phyloP scores from a whole-genome alignment of 768 basidiomycete species.

The Lactifluus echinatus region DNA sequence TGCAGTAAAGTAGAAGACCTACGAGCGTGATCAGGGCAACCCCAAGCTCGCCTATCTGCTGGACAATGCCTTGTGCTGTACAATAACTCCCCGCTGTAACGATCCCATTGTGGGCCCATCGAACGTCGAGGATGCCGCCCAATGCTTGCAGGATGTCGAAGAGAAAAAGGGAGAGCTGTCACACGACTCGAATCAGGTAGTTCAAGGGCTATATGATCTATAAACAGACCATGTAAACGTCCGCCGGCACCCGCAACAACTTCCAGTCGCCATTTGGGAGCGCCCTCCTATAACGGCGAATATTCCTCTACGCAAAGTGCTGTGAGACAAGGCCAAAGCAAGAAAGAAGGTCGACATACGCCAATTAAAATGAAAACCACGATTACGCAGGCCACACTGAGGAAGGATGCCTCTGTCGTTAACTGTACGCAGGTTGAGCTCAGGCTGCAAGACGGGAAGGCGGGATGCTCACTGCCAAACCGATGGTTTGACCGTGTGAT shows the following conservation, averaged over 20 bases:
- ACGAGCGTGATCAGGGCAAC: conserved; percentile 37
- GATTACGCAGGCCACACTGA: not conserved
- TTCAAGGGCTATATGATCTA: not conserved
- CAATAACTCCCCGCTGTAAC: conserved; percentile 31
- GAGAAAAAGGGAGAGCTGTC: conserved; percentile 22
- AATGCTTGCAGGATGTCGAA: conserved; percentile 33
- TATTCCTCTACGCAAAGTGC: conserved; percentile 7
- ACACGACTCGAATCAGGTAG: conserved; percentile 18
- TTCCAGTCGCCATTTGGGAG: conserved; percentile 3
- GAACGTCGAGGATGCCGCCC: conserved; percentile 32
- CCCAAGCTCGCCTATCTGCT: conserved; percentile 37
- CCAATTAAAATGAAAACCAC: not conserved
- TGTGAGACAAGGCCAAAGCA: not conserved
- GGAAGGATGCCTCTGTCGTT: conserved; percentile 27
- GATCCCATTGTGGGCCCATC: conserved; percentile 30
- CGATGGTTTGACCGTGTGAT: conserved; percentile 31
- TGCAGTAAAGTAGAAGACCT: conserved; percentile 1
- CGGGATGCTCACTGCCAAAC: conserved; percentile 27
- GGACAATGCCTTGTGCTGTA: conserved; percentile 32
- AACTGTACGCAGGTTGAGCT: conserved; percentile 22
- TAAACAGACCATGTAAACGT: conserved; percentile 33
- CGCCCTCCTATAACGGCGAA: not conserved
- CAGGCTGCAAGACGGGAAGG: not conserved
- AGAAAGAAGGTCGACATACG: not conserved
- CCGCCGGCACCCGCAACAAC: conserved; percentile 31